Conservation (phyloP, 371 early-diverging fungal genomes). For the Syncephalastrum contaminatum region DNA sequence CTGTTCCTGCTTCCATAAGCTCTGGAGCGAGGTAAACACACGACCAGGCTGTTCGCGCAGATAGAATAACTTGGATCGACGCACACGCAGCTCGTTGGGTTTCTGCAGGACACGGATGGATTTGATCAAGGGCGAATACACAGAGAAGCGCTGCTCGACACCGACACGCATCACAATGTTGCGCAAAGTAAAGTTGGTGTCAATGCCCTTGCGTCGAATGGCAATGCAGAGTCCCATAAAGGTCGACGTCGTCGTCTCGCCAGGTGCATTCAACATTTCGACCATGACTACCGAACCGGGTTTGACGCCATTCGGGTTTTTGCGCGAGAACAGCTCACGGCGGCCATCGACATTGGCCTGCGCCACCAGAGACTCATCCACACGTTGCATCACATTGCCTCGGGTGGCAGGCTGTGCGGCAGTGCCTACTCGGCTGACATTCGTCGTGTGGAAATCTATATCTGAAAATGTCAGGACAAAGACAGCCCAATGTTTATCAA, state of each 20-base stretch:
- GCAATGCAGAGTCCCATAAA: slow-evolving; percentile 83
- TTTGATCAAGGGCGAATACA: slow-evolving; percentile 85
- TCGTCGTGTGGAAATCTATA: no score
- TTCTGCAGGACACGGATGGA: slow-evolving; percentile 69
- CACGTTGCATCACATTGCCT: slow-evolving; percentile 66
- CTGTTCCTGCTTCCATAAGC: slow-evolving; percentile 55
- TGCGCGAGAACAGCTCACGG: slow-evolving; percentile 54
- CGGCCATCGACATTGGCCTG: slow-evolving; percentile 66
- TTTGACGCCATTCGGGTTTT: slow-evolving; percentile 50
- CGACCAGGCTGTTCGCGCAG: slow-evolving; percentile 79
- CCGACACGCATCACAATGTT: slow-evolving; percentile 82
- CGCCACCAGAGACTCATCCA: slow-evolving; percentile 59
- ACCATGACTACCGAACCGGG: slow-evolving; percentile 77
- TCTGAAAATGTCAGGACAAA: no score
- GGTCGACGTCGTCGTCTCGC: slow-evolving; percentile 62
- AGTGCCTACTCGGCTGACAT: slow-evolving; percentile 2
- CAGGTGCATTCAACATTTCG: slow-evolving; percentile 68
- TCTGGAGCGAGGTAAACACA: slow-evolving; percentile 61
- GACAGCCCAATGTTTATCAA: no score
- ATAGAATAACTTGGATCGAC: slow-evolving; percentile 81
- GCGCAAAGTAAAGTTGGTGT: slow-evolving; percentile 77
- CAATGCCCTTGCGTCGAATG: slow-evolving; percentile 77
- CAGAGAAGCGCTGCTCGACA: slow-evolving; percentile 77
- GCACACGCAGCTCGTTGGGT: slow-evolving; percentile 56
- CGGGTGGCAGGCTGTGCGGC: slow-evolving; percentile 29